Conservation (phyloP, 2,329 filamentous ascomycete genomes). For the Sclerotinia subarctica region DNA sequence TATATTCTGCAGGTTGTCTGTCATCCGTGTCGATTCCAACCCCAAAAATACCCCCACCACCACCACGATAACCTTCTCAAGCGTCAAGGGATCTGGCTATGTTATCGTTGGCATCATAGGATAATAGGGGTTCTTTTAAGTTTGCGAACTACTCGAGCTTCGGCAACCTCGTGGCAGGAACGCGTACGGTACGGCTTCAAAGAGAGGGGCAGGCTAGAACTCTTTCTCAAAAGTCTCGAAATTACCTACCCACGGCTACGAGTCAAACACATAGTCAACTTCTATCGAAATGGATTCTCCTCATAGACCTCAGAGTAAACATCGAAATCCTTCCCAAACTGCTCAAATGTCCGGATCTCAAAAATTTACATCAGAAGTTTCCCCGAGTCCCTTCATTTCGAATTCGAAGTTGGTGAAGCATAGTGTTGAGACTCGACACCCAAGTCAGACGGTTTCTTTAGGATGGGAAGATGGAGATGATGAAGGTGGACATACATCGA, state of each 20-base stretch:
- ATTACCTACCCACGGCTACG: conserved; percentile 9
- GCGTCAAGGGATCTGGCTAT: conserved; percentile 28
- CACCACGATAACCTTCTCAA: conserved; percentile 18
- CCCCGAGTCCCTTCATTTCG: conserved; percentile 34
- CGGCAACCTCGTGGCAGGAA: conserved; percentile 29
- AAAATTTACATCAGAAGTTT: conserved; percentile 28
- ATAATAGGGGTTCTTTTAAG: conserved; percentile 27
- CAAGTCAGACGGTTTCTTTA: conserved; percentile 33
- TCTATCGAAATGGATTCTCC: conserved; percentile 33
- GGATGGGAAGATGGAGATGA: conserved; percentile 35
- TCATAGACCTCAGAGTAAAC: conserved; percentile 27
- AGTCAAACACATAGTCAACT: conserved; percentile 14
- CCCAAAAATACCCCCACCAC: conserved; percentile 19
- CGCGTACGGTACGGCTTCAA: conserved; percentile 30
- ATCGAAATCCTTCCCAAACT: conserved; percentile 27
- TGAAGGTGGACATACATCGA: conserved; percentile 30
- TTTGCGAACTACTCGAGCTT: conserved; percentile 30
- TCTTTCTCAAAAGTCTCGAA: conserved; percentile 14
- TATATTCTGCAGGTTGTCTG: conserved; percentile 6
- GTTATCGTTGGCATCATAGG: conserved; percentile 26
- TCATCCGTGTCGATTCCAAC: conserved; percentile 12
- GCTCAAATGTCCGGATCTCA: conserved; percentile 21
- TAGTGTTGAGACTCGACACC: conserved; percentile 27
- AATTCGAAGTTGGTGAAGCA: conserved; percentile 28
- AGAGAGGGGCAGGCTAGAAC: conserved; percentile 27